Conservation (phyloP, 2,329 filamentous ascomycete genomes). For the Coniochaeta sp. region DNA sequence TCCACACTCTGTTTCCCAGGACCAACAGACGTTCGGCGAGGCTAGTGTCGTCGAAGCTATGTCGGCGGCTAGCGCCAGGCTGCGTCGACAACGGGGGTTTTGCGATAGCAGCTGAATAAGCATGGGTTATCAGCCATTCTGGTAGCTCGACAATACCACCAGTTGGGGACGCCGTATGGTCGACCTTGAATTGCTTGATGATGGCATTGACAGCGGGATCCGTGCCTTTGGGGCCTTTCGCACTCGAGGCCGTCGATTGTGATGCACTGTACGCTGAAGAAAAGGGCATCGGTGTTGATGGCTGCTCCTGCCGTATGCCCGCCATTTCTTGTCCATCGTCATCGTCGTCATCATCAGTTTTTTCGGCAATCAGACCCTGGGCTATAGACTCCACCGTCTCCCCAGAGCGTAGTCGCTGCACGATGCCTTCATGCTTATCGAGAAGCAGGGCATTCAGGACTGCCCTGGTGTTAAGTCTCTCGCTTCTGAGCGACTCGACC, state of each 20-base stretch:
- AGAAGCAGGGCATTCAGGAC: background rate
- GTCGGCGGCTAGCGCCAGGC: background rate
- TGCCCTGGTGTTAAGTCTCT: background rate
- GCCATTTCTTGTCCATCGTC: background rate
- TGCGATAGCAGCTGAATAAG: background rate
- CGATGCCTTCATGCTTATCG: background rate
- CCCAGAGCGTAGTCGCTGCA: background rate
- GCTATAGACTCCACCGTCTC: background rate
- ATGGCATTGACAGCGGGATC: background rate
- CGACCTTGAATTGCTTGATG: background rate
- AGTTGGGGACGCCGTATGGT: background rate
- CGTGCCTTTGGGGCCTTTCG: background rate
- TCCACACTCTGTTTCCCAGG: background rate
- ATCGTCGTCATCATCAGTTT: background rate
- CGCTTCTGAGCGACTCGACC: background rate
- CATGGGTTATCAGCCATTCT: background rate
- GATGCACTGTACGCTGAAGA: background rate
- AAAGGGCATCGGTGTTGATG: background rate
- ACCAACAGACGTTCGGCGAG: background rate
- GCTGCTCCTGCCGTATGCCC: background rate
- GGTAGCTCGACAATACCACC: background rate
- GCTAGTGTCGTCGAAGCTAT: background rate
- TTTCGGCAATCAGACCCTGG: background rate
- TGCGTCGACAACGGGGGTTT: background rate
- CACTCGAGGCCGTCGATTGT: background rate